phyloP scores from a whole-genome alignment of 2,329 filamentous ascomycete species.

The Plectosphaerella cucumerina region DNA sequence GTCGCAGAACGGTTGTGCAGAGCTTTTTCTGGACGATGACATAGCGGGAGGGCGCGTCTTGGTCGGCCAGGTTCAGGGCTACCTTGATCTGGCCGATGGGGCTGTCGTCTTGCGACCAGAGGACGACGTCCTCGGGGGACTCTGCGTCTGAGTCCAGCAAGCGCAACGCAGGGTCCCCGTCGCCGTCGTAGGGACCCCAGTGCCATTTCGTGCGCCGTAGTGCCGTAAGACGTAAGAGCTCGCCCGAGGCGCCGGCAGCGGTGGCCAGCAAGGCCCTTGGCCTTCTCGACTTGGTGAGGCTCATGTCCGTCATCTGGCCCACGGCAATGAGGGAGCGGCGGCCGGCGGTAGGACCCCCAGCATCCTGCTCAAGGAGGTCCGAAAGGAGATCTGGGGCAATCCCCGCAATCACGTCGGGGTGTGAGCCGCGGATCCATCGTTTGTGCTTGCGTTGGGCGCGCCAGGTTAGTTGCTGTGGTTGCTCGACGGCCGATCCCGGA shows the following conservation, averaged over 20 bases:
- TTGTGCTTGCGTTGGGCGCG: conserved; percentile 24
- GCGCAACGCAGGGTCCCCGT: conserved; percentile 36
- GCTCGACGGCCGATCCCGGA: conserved; percentile 1
- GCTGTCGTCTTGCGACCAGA: conserved; percentile 50
- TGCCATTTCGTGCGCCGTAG: conserved; percentile 46
- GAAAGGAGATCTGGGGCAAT: conserved; percentile 21
- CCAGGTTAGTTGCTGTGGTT: conserved; percentile 5
- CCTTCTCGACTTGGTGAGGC: conserved; percentile 16
- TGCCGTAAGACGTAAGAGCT: conserved; percentile 51
- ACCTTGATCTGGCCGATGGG: conserved; percentile 50
- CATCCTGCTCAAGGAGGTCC: conserved; percentile 20
- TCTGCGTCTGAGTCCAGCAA: conserved; percentile 37
- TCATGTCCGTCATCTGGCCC: conserved; percentile 47
- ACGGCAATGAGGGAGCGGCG: conserved; percentile 44
- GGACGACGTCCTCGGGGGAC: conserved; percentile 40
- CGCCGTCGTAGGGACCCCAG: conserved; percentile 42
- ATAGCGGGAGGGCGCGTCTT: conserved; percentile 39
- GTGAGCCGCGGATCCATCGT: conserved; percentile 45
- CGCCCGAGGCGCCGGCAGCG: conserved; percentile 52
- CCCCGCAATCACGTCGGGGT: conserved; percentile 46
- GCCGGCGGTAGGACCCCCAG: conserved; percentile 14
- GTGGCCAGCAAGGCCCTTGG: conserved; percentile 37
- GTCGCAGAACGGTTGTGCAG: conserved; percentile 48
- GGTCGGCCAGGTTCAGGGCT: conserved; percentile 30
- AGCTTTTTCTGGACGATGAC: conserved; percentile 49